Percentiles rank a stretch among this genome's conserved stretches.
phyloP scores from a whole-genome alignment of 768 basidiomycete species.

The Trametopsis cervina region DNA sequence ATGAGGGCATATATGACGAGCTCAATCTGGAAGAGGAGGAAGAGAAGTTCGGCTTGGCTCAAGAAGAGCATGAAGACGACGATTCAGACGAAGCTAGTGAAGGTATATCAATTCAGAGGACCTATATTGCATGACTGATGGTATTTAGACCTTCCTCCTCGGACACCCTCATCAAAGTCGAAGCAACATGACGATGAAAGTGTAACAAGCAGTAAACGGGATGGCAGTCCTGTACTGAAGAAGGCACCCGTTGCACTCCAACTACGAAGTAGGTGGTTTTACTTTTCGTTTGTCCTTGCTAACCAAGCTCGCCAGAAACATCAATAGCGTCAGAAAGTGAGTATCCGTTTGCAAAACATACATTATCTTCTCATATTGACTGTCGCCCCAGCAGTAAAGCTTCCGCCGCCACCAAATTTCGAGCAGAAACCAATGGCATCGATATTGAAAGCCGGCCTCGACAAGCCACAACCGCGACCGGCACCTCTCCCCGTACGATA shows the following conservation, averaged over 20 bases:
- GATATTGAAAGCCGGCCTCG: slow-evolving; percentile 72
- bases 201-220: slow-evolving; percentile 64
- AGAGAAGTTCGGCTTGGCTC: slow-evolving; percentile 78
- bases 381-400: slow-evolving; percentile 43
- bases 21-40: slow-evolving; percentile 97
- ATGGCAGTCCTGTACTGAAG: slow-evolving; percentile 76
- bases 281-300: slow-evolving; percentile 1
- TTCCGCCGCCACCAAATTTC: slow-evolving; percentile 77
- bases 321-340: slow-evolving; percentile 58
- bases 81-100: slow-evolving; percentile 71
- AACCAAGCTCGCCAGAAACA: slow-evolving; percentile 41
- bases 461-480: slow-evolving; percentile 45
- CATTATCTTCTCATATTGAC: not conserved
- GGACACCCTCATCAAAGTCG: slow-evolving; percentile 65
- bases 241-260: slow-evolving; percentile 59
- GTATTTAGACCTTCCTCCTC: slow-evolving; percentile 51
- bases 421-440: slow-evolving; percentile 68
- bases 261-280: slow-evolving; percentile 56
- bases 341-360: slow-evolving; percentile 14
- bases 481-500: slow-evolving; percentile 79
- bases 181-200: slow-evolving; percentile 64
- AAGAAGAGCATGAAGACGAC: slow-evolving; percentile 70
- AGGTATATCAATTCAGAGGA: too few relatives aligned
- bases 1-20: slow-evolving; percentile 96
- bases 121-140: too few relatives aligned